Base-by-base conservation (phyloP, 371 early-diverging fungal species). In the Thermomucor indicae-seudaticae region DNA sequence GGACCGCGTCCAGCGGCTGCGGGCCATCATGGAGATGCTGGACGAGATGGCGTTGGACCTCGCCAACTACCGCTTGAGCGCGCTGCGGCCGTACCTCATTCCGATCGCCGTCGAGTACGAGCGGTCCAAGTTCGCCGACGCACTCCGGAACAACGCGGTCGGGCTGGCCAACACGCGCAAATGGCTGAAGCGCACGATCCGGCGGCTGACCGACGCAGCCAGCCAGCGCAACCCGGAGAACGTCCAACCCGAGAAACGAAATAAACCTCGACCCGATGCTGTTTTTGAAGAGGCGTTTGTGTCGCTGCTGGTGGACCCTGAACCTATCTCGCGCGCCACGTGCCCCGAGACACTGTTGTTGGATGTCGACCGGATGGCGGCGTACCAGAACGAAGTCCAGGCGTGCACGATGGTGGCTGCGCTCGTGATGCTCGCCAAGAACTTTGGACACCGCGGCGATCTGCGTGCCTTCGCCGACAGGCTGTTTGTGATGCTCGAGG, bases 21-120 rank as follows among this genome's bases (percentile, higher is more conserved):
- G 74, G 29, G 53, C 52, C 8, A 72, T 80, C 19, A 56, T 90
- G 23, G 76, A 63, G 20, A 43, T 80, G 5, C 58, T 88, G 25
- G 89, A 89, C 19, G 58, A 70, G 19, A 90, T 91, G 92, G 74
- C 72, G 29, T 62, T 89, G 4, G 92, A 91, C 51, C 60, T 88
- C n/a, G 71, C 81, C 46, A 90, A 91, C 64, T 86, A 75, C 51
- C 65, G 75, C 2, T 55, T 90, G 11, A 74, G 77, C 30, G 57
- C 75, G 0, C 47, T 89, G n/a, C 79, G 85, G 0, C 89, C 88
- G 1, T 70, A 77, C 45, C 55, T 91, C 8, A 66, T 70, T 47
- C 65, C 62, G 0, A 81, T 85, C 17, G 89, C 87, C 3, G 82
- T 83, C 23, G 81, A 80, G 41, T 89, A 90, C 55, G 92, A 91